Evolutionary conservation across 1,284 basidiomycete species (phyloP).

Genomic region (Crepidotus sp.): DNA sequence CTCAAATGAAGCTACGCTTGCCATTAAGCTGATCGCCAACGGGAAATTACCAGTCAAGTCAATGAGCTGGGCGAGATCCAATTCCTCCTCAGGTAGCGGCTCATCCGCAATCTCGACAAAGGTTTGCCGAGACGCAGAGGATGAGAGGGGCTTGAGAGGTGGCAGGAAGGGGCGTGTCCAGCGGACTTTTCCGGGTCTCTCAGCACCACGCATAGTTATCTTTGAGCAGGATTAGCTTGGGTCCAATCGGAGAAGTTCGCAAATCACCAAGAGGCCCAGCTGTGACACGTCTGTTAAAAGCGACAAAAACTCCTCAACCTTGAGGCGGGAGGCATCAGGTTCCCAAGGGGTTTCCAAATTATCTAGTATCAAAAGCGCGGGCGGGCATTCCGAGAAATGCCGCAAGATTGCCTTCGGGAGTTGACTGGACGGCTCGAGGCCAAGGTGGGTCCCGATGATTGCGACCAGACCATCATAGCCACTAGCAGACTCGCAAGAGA

Average conservation of each 20-base stretch:
- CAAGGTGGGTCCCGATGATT: slow-evolving; percentile 19
- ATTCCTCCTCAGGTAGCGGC: not conserved
- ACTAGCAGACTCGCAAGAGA: slow-evolving; percentile 5
- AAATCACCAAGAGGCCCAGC: not conserved
- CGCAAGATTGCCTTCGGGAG: not conserved
- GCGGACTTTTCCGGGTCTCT: slow-evolving; percentile 1
- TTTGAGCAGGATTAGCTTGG: not conserved
- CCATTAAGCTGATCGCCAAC: slow-evolving; percentile 9
- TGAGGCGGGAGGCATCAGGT: slow-evolving; percentile 5
- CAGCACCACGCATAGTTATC: slow-evolving; percentile 7
- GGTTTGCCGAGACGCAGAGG: slow-evolving; percentile 8
- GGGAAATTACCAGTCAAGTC: slow-evolving; percentile 2
- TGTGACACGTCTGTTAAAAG: not conserved
- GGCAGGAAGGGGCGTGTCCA: slow-evolving; percentile 1
- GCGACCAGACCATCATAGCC: not conserved
- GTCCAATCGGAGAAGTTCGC: not conserved
- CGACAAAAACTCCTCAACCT: not conserved
- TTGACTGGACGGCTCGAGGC: slow-evolving; percentile 21
- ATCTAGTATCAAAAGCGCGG: slow-evolving; percentile 25
- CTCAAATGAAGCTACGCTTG: slow-evolving; percentile 2
- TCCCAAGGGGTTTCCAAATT: slow-evolving; percentile 31
- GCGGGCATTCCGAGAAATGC: slow-evolving; percentile 5
- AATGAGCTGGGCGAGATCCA: slow-evolving; percentile 1
- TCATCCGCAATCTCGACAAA: slow-evolving; percentile 18
- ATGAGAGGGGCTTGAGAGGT: not conserved